Evolutionary conservation across 2,329 filamentous ascomycete species (phyloP).

Genomic region (Epichloe coenophiala): DNA sequence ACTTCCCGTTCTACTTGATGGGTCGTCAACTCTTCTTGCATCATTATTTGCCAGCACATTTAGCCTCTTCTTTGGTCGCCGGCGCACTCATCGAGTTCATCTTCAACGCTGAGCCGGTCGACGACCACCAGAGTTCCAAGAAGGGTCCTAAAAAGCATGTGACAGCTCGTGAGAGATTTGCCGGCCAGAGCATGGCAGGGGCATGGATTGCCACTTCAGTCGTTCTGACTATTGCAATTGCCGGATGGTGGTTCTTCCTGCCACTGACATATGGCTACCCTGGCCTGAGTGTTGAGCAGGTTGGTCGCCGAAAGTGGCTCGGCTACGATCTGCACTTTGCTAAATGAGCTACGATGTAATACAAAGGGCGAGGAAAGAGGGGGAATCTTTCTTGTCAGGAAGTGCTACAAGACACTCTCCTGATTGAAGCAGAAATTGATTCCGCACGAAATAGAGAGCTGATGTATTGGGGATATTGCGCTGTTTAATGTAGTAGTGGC

Average conservation of each 20-base stretch:
- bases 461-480: neutral
- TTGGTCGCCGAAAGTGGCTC: conserved; percentile 83
- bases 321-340: conserved; percentile 97
- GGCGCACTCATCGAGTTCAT: conserved; percentile 90
- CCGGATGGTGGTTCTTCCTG: conserved; percentile 84
- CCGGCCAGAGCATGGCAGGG: conserved; percentile 59
- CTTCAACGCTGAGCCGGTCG: conserved; percentile 70
- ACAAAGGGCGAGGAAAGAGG: neutral
- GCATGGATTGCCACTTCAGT: conserved; percentile 68
- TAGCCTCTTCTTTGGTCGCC: conserved; percentile 80
- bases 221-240: conserved; percentile 54
- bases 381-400: too few species aligned
- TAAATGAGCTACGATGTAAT: conserved; percentile 51
- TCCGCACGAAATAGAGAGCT: too few species aligned
- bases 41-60: conserved; percentile 89
- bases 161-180: conserved; percentile 71
- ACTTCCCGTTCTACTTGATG: conserved; percentile 97
- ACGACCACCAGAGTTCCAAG: conserved; percentile 29
- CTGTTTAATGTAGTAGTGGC: neutral
- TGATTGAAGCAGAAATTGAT: too few species aligned
- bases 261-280: conserved; percentile 93
- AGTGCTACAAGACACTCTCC: too few species aligned
- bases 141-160: conserved; percentile 43
- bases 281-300: conserved; percentile 64
- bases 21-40: conserved; percentile 95